Evolutionary conservation across 352 stramenopile genomes (phyloP).

Genomic region (Globisporangium acanthophoron): DNA sequence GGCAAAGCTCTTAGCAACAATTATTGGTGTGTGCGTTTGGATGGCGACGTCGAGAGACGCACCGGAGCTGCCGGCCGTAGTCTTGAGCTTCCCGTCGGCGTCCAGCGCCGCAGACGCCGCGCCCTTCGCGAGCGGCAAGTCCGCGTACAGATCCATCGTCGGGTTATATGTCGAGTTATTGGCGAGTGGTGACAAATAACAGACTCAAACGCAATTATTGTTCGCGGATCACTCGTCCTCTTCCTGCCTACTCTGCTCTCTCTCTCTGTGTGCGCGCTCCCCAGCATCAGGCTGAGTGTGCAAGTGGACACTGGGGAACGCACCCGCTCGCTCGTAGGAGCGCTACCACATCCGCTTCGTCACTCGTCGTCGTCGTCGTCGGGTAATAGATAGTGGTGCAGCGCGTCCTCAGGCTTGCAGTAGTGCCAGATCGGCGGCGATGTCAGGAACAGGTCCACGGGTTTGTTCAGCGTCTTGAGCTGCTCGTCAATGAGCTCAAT

Average conservation of each 20-base stretch:
- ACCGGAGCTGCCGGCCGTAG: constrained; percentile 24
- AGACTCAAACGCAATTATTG: background rate
- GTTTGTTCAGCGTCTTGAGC: constrained; percentile 54
- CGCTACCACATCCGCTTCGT: background rate
- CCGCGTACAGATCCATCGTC: constrained; percentile 74
- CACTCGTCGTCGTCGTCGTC: constrained; percentile 68
- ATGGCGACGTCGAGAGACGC: background rate
- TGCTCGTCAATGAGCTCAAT: constrained; percentile 76
- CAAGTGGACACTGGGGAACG: too few relatives aligned
- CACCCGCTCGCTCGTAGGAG: background rate
- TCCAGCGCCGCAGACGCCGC: constrained; percentile 42
- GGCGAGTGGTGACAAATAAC: background rate
- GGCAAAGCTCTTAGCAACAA: background rate
- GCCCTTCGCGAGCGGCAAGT: constrained; percentile 65
- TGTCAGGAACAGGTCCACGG: constrained; percentile 61
- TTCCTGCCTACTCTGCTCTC: background rate
- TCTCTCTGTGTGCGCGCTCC: too few relatives aligned
- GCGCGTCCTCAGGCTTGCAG: constrained; percentile 72
- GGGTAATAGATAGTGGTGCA: constrained; percentile 72
- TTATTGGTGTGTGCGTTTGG: background rate
- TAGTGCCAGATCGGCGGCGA: constrained; percentile 78
- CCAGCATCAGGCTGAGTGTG: too few relatives aligned
- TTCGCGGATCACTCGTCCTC: background rate
- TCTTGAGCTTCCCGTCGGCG: constrained; percentile 44
- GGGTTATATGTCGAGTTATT: background rate